Base-by-base conservation (phyloP, 2,329 filamentous ascomycete species). In the Cytospora schulzeri region DNA sequence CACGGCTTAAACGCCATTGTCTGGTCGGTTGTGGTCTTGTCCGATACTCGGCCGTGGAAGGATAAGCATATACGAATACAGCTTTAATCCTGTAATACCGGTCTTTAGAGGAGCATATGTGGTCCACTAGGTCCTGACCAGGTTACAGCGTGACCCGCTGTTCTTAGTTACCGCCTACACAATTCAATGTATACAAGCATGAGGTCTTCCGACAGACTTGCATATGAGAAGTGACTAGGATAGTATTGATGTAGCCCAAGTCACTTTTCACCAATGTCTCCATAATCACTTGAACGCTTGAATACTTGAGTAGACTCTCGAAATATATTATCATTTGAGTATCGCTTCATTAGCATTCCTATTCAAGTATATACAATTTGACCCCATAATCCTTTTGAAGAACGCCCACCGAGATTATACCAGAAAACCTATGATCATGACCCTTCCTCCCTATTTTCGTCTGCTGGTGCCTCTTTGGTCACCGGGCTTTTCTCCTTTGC, bases 401-500 rank as follows among this genome's bases (percentile, higher is more conserved):
- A 48, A 19, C 45, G n/a, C n/a, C 45, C 45, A 48, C 22, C 38
- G 38, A 41, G 38, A 8, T n/a, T 41, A 19, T 41, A 4, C 15
- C 8, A 19, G 4, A 17, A 17, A n/a, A 4, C 11, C 45, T 14
- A 12, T 4, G 3, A 14, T 24, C n/a, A 48, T 48, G 45, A 48
- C 9, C n/a, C 45, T 1, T 48, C 45, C n/a, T 48, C 45, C 4
- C 17, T 24, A 24, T 7, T 48, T 14, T 48, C 22, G 45, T 4
- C 19, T 22, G n/a, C 19, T 24, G 45, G 45, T 24, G n/a, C 22
- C n/a, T 48, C 22, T 22, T 22, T 22, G 19, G 29, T 38, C 38
- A 35, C 52, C n/a, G 61, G 24, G 1, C 28, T 22, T 31, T 66
- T 63, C 48, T 65, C 62, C 28, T 64, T 66, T 55, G 66, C 56